phyloP scores from a whole-genome alignment of 305 asterid species.

The Striga hermonthica region DNA sequence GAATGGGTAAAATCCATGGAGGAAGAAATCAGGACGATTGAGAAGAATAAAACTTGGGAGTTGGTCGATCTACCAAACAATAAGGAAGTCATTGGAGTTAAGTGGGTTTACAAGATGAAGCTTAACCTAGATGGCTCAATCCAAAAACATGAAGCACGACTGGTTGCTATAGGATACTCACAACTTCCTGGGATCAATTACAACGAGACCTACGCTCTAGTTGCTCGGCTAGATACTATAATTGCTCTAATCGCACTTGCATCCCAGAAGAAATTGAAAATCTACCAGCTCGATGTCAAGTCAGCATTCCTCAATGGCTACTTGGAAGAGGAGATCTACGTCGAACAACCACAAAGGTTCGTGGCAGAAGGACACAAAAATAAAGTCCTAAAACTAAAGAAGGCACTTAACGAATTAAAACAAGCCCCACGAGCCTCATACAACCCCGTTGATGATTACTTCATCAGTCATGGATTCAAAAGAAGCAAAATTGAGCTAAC shows the following conservation, averaged over 20 bases:
- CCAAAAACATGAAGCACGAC: not conserved
- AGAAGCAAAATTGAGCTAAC: too few relatives aligned
- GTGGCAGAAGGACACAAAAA: too few relatives aligned
- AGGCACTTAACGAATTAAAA: too few relatives aligned
- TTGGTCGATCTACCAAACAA: not conserved
- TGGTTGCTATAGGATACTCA: not conserved
- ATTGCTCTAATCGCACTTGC: not conserved
- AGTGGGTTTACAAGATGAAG: not conserved
- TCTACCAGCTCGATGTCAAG: not conserved
- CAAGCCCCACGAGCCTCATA: too few relatives aligned
- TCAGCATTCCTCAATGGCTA: not conserved
- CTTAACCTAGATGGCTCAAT: not conserved
- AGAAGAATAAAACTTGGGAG: not conserved
- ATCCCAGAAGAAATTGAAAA: not conserved
- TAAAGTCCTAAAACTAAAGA: too few relatives aligned
- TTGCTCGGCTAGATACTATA: not conserved
- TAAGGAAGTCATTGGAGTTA: not conserved
- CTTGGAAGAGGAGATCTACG: not conserved
- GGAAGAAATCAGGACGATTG: not conserved
- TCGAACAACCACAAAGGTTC: too few relatives aligned
- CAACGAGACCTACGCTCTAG: not conserved
- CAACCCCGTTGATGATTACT: too few relatives aligned
- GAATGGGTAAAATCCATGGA: not conserved
- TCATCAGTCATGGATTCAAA: too few relatives aligned
- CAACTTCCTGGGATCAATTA: not conserved